Percentiles rank a stretch among this genome's conserved stretches.
phyloP scores from a whole-genome alignment of 768 basidiomycete species.

The Gymnopilus dilepis region DNA sequence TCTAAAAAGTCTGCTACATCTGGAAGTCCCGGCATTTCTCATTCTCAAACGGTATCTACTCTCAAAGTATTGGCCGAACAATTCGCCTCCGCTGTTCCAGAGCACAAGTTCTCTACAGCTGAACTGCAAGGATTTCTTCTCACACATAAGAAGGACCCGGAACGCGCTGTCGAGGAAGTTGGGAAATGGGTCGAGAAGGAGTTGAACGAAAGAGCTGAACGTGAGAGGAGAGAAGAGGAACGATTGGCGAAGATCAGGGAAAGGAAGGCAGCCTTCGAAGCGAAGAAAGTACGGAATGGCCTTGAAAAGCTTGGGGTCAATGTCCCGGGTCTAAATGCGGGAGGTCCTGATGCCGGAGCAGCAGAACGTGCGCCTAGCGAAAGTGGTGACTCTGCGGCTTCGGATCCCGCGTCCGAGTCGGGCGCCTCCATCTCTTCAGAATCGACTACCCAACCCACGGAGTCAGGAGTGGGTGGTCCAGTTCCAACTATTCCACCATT shows the following conservation, averaged over 20 bases:
- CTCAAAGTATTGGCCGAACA: slow-evolving; percentile 38
- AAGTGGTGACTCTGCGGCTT: neutral
- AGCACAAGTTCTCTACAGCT: slow-evolving; percentile 59
- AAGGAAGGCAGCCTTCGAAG: slow-evolving; percentile 1
- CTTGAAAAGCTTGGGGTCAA: neutral
- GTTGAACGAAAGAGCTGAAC: slow-evolving; percentile 37
- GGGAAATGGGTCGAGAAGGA: slow-evolving; percentile 48
- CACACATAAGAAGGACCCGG: slow-evolving; percentile 43
- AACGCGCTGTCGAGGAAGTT: slow-evolving; percentile 35
- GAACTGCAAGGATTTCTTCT: slow-evolving; percentile 67
- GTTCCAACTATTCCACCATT: neutral
- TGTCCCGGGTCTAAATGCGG: no score
- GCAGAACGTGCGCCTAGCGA: neutral
- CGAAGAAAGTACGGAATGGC: neutral
- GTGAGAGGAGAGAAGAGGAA: slow-evolving; percentile 38
- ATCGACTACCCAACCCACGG: neutral
- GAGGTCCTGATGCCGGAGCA: no score
- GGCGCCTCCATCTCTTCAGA: neutral
- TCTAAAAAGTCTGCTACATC: slow-evolving; percentile 22
- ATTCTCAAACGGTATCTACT: slow-evolving; percentile 35
- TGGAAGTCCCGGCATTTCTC: slow-evolving; percentile 26
- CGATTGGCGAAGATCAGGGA: neutral
- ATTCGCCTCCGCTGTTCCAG: slow-evolving; percentile 50
- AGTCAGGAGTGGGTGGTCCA: neutral
- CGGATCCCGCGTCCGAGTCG: neutral